Base-by-base conservation (phyloP, 1,284 basidiomycete genomes). In the Farysia itapuensis region DNA sequence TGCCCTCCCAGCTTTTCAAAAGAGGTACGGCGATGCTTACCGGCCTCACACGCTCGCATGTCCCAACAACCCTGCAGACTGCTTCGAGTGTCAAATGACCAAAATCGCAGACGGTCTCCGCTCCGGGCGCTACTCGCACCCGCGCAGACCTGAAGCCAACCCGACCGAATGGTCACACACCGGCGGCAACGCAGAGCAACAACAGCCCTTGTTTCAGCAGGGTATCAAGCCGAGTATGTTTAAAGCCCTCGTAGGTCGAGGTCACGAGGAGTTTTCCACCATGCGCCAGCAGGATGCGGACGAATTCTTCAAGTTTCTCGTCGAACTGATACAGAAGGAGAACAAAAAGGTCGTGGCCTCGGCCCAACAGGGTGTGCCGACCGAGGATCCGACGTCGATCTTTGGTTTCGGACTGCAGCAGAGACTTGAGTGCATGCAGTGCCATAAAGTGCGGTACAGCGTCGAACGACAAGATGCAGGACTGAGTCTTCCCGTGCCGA, bases 211-310 rank as follows among this genome's bases (percentile, higher is more conserved):
- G 5, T 96, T 94, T 81, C 93, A 97, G 74, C 85, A 84, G 21
- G 94, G 94, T 1, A 79, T 98, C 39, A 83, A 84, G 28, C 95
- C 94, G 0, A 81, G 81, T 2, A 85, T 85, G 72, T 92, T 97
- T 81, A 97, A 97, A 78, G 80, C 85, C 1, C 82, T 97, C 13
- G 84, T 97, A 26, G 94, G 94, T 3, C 89, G 88, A 67, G 91
- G 90, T 0, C 94, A 98, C 72, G 84, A 85, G 39, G 94, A 97
- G 79, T 98, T 98, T 72, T 82, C 89, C 23, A 97, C 92, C 15
- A 97, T 97, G 93, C 83, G 85, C 33, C 93, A 98, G 78, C 94
- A 98, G 77, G 94, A 99, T 72, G 85, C 93, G 1, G 92, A 96
- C 72, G 94, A 98, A 78, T 98, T 98, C 79, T 82, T 98, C 50